Conservation (phyloP, 2,329 filamentous ascomycete genomes). For the Fusarium xylarioides region DNA sequence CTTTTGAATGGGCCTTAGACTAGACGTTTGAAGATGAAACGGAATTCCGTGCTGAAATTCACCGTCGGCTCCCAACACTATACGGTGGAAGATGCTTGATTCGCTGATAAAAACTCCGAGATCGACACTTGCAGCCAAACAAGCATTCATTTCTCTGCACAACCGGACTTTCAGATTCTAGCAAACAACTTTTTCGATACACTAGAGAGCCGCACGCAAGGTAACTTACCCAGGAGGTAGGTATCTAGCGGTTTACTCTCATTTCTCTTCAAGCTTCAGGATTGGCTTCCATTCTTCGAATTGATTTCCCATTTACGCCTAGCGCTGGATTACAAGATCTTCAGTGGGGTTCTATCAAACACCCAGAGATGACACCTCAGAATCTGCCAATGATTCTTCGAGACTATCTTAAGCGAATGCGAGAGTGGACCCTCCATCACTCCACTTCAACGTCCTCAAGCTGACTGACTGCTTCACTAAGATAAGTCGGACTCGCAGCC, state of each 20-base stretch:
- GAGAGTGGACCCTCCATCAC: conserved; percentile 13
- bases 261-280: neutral
- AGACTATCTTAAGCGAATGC: conserved; percentile 21
- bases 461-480: conserved; percentile 5
- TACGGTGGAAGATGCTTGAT: neutral
- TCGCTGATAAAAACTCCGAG: neutral
- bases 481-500: neutral
- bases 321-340: conserved; percentile 3
- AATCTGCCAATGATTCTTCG: neutral
- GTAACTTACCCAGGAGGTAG: neutral
- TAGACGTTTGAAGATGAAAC: neutral
- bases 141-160: neutral
- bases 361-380: neutral
- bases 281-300: conserved; percentile 2
- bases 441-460: conserved; percentile 16
- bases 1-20: neutral
- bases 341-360: neutral
- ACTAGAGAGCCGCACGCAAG: neutral
- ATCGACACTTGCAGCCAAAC: neutral
- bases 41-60: neutral
- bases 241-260: neutral
- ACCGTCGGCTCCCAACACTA: neutral
- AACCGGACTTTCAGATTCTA: neutral
- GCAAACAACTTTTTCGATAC: neutral
- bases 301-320: conserved; percentile 9